A percentile compares a stretch with the other conserved stretches of the same genome.
phyloP scores from a whole-genome alignment of 257 asterid species.

The Eucommia ulmoides region DNA sequence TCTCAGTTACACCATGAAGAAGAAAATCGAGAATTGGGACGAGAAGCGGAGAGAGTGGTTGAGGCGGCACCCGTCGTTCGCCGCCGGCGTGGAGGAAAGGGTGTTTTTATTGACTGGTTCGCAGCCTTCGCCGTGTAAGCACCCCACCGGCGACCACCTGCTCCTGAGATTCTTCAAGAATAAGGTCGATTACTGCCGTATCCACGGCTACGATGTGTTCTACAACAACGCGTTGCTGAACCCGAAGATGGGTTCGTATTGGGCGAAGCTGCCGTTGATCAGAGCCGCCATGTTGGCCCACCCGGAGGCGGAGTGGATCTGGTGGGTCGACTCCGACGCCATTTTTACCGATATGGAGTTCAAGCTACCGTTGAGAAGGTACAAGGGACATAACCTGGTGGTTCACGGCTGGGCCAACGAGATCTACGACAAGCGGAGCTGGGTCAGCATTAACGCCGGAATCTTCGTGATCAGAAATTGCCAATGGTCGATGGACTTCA shows the following conservation, averaged over 20 bases:
- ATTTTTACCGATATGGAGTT: constrained; percentile 80
- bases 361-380: constrained; percentile 49
- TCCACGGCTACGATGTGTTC: constrained; percentile 47
- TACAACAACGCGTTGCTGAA: constrained; percentile 45
- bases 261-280: constrained; percentile 60
- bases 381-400: constrained; percentile 39
- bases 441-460: constrained; percentile 72
- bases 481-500: constrained; percentile 73
- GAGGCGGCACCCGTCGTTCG: constrained; percentile 26
- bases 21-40: constrained; percentile 55
- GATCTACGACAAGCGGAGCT: constrained; percentile 51
- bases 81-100: constrained; percentile 9
- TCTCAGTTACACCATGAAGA: constrained; percentile 35
- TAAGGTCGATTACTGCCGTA: constrained; percentile 64
- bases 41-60: constrained; percentile 52
- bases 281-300: constrained; percentile 77
- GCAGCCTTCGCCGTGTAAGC: constrained; percentile 50
- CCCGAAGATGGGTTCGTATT: constrained; percentile 42
- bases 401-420: constrained; percentile 68
- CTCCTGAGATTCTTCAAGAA: constrained; percentile 56
- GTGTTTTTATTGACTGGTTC: constrained; percentile 67
- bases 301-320: constrained; percentile 66
- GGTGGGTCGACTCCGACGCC: constrained; percentile 81
- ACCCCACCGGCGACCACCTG: constrained; percentile 49
- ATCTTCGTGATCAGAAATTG: constrained; percentile 59